phyloP scores from a whole-genome alignment of 306 rosid genomes.

The Calophaca sinica region DNA sequence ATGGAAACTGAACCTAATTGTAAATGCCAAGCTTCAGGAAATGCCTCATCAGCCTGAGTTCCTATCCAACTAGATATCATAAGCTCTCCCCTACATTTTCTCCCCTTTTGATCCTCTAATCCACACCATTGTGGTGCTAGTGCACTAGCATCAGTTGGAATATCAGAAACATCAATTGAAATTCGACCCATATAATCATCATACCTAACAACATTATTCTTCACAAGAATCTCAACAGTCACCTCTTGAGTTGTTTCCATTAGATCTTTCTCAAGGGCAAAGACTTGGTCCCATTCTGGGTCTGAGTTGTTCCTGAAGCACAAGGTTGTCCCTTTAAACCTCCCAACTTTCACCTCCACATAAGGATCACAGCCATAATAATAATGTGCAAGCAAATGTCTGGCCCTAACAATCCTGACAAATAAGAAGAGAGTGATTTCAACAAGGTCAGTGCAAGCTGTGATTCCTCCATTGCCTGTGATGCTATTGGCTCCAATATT shows the following conservation, averaged over 20 bases:
- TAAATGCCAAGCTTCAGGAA: slow-evolving; percentile 47
- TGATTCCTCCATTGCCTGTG: slow-evolving; percentile 37
- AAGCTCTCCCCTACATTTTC: slow-evolving; percentile 37
- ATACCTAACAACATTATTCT: neutral
- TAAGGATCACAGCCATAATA: slow-evolving; percentile 32
- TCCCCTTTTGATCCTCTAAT: slow-evolving; percentile 37
- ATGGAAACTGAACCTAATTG: slow-evolving; percentile 22
- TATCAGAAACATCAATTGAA: slow-evolving; percentile 34
- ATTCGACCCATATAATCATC: slow-evolving; percentile 17
- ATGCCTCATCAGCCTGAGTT: slow-evolving; percentile 51
- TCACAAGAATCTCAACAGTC: slow-evolving; percentile 42
- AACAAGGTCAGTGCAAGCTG: slow-evolving; percentile 42
- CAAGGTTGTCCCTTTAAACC: slow-evolving; percentile 24
- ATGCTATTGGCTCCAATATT: slow-evolving; percentile 32
- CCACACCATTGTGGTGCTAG: slow-evolving; percentile 44
- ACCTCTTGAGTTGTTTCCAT: slow-evolving; percentile 24
- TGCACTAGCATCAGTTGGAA: slow-evolving; percentile 45
- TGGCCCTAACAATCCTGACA: slow-evolving; percentile 49
- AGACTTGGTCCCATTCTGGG: slow-evolving; percentile 53
- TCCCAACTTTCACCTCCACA: slow-evolving; percentile 49
- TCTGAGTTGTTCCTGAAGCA: slow-evolving; percentile 10
- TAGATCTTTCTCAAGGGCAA: slow-evolving; percentile 44
- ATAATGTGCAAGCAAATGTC: neutral
- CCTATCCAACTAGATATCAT: slow-evolving; percentile 56
- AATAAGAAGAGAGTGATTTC: slow-evolving; percentile 47